Evolutionary conservation across 2,329 filamentous ascomycete species (phyloP), one percentile per base, ranked within the genome.

Genomic region (Huntiella bhutanensis): DNA sequence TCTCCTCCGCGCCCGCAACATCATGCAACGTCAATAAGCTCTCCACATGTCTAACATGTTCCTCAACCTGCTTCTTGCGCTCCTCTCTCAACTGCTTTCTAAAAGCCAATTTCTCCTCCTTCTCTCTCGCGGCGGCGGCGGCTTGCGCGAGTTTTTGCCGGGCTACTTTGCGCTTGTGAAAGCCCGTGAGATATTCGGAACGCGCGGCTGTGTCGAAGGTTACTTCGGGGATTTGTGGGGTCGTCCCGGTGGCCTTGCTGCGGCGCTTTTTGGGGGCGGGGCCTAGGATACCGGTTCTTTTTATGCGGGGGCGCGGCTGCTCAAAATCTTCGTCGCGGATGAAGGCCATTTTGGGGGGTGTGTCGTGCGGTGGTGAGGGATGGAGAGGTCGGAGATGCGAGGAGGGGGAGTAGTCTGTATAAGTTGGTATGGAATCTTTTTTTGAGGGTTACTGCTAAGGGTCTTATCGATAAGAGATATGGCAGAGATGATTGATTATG

Each of bases 141-240:
- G 91, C 85, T 57, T 91, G 82, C 1, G 88, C 88, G 61, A 79
- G 69, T 65, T 93, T 92, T 53, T 79, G 77, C 34, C 91, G 74
- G 60, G 85, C 81, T 45, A 82, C 65, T 62, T 95, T 96, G 61
- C 91, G 80, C 70, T 96, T 98, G 67, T 88, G 87, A 64, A 98
- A 98, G 2, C 91, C 91, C 0, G 86, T 95, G 49, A 98, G 70
- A 59, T 83, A 98, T 57, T 96, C 86, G 53, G 81, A 67, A 53
- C 91, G 79, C 40, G 82, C 82, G 51, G 71, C 69, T 51, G 71
- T 65, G 64, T 98, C 86, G 64, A 96, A 98, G 45, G 68, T 75
- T 60, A 98, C 80, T 59, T 93, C 84, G 57, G 87, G 83, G 50
- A 83, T 68, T 35, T 67, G 63, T 40, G 68, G 65, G 11, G 69